Conservation (phyloP, 768 basidiomycete species). For the Mycena latifolia region DNA sequence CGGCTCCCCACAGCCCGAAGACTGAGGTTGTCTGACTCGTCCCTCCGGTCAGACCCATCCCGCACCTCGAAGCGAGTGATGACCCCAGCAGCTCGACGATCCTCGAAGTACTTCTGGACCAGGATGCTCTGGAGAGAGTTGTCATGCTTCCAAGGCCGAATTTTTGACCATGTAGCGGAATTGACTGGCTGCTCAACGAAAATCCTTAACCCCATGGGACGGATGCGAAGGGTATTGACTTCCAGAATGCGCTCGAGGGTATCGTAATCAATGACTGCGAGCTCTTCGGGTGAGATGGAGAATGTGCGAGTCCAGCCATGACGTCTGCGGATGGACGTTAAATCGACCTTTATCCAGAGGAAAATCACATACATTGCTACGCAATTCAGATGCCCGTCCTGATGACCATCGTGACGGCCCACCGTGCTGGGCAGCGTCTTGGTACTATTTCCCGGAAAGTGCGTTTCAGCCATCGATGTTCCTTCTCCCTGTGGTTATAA, state of each 20-base stretch:
- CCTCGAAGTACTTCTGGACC: constrained; percentile 38
- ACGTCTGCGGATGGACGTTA: constrained; percentile 28
- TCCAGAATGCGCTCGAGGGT: constrained; percentile 41
- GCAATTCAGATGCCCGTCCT: constrained; percentile 37
- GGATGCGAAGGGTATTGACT: constrained; percentile 40
- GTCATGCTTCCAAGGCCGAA: constrained; percentile 40
- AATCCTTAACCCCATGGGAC: constrained; percentile 38
- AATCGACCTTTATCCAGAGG: not conserved
- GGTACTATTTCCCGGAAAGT: constrained; percentile 35
- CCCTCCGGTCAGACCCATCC: constrained; percentile 37
- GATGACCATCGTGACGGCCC: constrained; percentile 38
- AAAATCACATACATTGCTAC: constrained; percentile 31
- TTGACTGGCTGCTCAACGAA: constrained; percentile 41
- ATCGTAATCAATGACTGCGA: constrained; percentile 38
- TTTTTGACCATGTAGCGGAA: constrained; percentile 38
- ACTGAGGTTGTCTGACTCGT: constrained; percentile 37
- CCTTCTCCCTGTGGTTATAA: constrained; percentile 20
- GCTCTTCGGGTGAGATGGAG: constrained; percentile 38
- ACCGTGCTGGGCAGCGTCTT: constrained; percentile 36
- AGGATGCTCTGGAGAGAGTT: constrained; percentile 40
- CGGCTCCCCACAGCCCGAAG: constrained; percentile 38
- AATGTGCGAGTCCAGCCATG: constrained; percentile 43
- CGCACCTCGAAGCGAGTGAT: constrained; percentile 41
- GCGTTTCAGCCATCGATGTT: constrained; percentile 34
- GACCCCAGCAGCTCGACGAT: constrained; percentile 34